Conservation (phyloP, 768 basidiomycete genomes). For the Hortiboletus flavorubellus region DNA sequence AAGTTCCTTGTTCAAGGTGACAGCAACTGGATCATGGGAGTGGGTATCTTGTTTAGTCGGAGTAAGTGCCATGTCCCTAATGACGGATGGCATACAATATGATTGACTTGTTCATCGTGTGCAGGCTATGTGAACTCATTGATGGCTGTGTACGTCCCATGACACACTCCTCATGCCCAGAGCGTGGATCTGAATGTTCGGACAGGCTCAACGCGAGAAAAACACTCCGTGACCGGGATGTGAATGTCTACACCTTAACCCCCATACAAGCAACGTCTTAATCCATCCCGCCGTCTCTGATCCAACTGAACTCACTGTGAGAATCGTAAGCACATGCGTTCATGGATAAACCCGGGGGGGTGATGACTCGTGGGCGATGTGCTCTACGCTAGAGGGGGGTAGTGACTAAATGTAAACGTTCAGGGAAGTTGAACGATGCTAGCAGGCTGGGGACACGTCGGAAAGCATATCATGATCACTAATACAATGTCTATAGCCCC, state of each 20-base stretch:
- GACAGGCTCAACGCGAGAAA: constrained; percentile 11
- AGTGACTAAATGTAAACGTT: no score
- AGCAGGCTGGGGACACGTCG: no score
- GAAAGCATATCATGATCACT: no score
- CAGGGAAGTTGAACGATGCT: no score
- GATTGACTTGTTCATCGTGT: not conserved
- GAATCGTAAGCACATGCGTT: no score
- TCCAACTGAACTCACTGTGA: no score
- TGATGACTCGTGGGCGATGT: no score
- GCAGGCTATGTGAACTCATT: constrained; percentile 14
- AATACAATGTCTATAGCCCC: no score
- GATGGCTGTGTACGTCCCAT: constrained; percentile 9
- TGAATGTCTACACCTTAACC: not conserved
- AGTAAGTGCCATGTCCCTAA: not conserved
- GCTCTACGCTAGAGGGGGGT: no score
- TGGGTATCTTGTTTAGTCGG: constrained; percentile 3
- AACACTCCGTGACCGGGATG: constrained; percentile 7
- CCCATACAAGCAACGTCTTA: not conserved
- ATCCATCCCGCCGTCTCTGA: not conserved
- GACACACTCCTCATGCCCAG: not conserved
- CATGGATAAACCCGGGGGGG: no score
- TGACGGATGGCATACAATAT: not conserved
- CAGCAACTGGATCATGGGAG: not conserved
- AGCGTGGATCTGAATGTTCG: not conserved
- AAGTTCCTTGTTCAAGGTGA: constrained; percentile 7